Percentiles rank a stretch among this genome's conserved stretches.
phyloP scores from a whole-genome alignment of 805 yeast genomes.

The Teunomyces stri region DNA sequence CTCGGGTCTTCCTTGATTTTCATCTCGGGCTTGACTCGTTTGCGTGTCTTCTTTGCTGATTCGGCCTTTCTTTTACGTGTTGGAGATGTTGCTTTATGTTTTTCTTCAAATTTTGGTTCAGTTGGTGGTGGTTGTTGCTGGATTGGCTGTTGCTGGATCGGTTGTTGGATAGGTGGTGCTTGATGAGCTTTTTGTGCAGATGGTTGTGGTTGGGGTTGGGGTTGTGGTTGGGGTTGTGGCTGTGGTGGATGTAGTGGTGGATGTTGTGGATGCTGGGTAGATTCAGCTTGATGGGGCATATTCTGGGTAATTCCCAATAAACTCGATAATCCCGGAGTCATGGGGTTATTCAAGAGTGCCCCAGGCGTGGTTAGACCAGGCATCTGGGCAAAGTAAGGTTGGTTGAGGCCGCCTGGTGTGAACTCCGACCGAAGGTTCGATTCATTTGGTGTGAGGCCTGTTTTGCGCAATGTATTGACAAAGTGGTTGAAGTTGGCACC shows the following conservation, averaged over 20 bases:
- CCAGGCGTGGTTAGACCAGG: conserved; percentile 42
- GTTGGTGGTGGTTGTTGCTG: conserved; percentile 4
- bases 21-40: conserved; percentile 2
- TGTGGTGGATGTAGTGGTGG: background rate
- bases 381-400: conserved; percentile 31
- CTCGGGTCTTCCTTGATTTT: background rate
- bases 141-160: conserved; percentile 11
- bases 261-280: conserved; percentile 4
- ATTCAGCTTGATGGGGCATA: conserved; percentile 6
- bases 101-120: background rate
- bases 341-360: conserved; percentile 39
- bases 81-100: background rate
- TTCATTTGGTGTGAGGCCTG: conserved; percentile 78
- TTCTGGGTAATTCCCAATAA: conserved; percentile 30
- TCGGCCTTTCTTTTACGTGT: background rate
- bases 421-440: conserved; percentile 67
- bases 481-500: conserved; percentile 23
- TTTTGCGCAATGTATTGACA: conserved; percentile 32
- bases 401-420: conserved; percentile 53
- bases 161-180: conserved; percentile 6
- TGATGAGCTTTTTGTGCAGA: conserved; percentile 1
- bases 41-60: conserved; percentile 7
- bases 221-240: conserved; percentile 8
- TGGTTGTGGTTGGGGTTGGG: conserved; percentile 6
- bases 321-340: conserved; percentile 48